Conservation (phyloP, 768 basidiomycete species). For the Lyophyllum semitale region DNA sequence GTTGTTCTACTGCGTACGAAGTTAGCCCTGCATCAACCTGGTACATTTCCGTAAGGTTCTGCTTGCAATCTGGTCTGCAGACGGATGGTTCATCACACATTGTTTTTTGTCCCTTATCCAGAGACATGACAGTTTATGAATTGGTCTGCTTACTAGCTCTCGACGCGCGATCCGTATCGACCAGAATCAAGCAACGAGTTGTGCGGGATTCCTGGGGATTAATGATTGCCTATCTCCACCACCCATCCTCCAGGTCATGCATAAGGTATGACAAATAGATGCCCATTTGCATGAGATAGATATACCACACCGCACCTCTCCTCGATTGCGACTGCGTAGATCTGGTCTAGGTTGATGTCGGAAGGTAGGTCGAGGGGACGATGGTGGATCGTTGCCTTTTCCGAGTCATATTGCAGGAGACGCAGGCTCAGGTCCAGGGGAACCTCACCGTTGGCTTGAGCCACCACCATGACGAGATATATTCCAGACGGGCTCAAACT, state of each 20-base stretch:
- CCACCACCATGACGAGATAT: slow-evolving; percentile 1
- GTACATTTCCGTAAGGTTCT: too few species aligned
- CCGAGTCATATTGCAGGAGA: slow-evolving; percentile 1
- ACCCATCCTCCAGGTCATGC: slow-evolving; percentile 13
- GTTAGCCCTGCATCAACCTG: too few species aligned
- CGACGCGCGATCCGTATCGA: too few species aligned
- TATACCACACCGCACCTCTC: slow-evolving; percentile 16
- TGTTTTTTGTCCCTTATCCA: too few species aligned
- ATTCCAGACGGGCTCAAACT: slow-evolving; percentile 5
- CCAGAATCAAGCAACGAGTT: too few species aligned
- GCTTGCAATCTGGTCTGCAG: too few species aligned
- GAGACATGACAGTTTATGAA: too few species aligned
- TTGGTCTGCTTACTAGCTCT: too few species aligned
- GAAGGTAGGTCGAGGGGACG: slow-evolving; percentile 6
- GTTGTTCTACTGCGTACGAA: too few species aligned
- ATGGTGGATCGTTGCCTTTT: background rate
- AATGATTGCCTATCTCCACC: too few species aligned
- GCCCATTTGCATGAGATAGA: slow-evolving; percentile 10
- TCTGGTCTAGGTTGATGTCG: slow-evolving; percentile 8
- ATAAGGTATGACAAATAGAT: slow-evolving; percentile 15
- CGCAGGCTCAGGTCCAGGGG: background rate
- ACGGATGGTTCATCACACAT: too few species aligned
- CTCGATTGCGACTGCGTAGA: slow-evolving; percentile 11
- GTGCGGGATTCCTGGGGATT: too few species aligned
- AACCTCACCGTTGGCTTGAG: background rate